These are phyloP conservation scores for Dictyostelium citrinum DNA, from an alignment of 78 protist genomes.

Conservation along the genomic window DNA sequence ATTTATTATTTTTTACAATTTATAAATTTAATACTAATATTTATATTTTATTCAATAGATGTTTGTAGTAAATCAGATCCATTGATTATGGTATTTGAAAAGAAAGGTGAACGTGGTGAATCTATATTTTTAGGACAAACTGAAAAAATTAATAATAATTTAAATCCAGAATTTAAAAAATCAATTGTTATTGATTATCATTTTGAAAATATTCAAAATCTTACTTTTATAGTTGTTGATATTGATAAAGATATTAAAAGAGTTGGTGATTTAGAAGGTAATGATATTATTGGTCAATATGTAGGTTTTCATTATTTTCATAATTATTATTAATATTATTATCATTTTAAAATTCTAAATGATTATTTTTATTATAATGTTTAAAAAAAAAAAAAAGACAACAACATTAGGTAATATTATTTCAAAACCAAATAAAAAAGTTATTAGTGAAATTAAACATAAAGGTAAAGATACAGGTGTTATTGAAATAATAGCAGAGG, in stretches of 20 bases:
- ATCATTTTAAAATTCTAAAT: too few species aligned
- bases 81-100: background rate
- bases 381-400: background rate
- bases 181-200: background rate
- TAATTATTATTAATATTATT: too few species aligned
- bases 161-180: slow-evolving; percentile 4
- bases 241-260: slow-evolving; percentile 8
- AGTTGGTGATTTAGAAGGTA: background rate
- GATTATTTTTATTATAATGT: background rate
- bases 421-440: background rate
- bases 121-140: slow-evolving; percentile 6
- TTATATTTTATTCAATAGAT: background rate
- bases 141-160: slow-evolving; percentile 50
- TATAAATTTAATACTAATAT: too few species aligned
- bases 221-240: slow-evolving; percentile 12
- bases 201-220: slow-evolving; percentile 28
- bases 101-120: background rate
- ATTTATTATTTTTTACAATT: too few species aligned
- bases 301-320: background rate
- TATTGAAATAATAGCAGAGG: slow-evolving; percentile 23
- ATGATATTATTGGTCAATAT: background rate
- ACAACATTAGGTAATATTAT: slow-evolving; percentile 5
- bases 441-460: background rate
- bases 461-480: slow-evolving; percentile 1
- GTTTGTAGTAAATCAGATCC: slow-evolving; percentile 13